These are phyloP conservation scores for Hypocreales sp. DNA, from an alignment of 2,329 filamentous ascomycete species.

Conservation along the genomic window DNA sequence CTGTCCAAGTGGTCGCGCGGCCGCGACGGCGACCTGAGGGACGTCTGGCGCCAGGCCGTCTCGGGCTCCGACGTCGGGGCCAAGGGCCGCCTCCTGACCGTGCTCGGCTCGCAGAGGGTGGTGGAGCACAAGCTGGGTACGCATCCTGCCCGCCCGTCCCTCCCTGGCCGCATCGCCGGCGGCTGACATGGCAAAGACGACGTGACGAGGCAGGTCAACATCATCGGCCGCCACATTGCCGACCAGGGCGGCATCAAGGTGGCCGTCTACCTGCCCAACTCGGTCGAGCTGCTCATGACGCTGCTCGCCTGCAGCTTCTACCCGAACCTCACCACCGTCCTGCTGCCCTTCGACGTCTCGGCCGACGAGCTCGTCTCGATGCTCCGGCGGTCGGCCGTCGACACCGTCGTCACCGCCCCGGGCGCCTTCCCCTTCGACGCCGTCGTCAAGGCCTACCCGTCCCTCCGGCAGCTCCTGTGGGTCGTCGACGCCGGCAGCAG, in stretches of 20 bases:
- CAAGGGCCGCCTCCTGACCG: constrained; percentile 61
- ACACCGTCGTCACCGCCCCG: constrained; percentile 70
- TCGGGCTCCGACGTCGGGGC: constrained; percentile 49
- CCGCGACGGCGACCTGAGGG: constrained; percentile 75
- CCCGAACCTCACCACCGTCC: constrained; percentile 58
- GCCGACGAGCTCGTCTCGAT: constrained; percentile 55
- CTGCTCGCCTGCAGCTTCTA: constrained; percentile 88
- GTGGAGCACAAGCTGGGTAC: constrained; percentile 56
- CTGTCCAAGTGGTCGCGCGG: constrained; percentile 72
- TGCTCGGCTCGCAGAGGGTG: constrained; percentile 60
- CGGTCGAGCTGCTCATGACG: constrained; percentile 67
- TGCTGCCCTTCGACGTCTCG: constrained; percentile 70
- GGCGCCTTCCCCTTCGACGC: constrained; percentile 72
- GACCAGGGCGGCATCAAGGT: constrained; percentile 60
- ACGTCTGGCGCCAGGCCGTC: constrained; percentile 70
- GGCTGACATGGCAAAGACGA: no score
- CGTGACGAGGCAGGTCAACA: constrained; percentile 71
- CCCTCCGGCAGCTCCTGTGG: constrained; percentile 71
- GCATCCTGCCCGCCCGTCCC: constrained; percentile 17
- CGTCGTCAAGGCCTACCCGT: constrained; percentile 52
- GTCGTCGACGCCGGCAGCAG: constrained; percentile 81
- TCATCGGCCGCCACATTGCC: constrained; percentile 64
- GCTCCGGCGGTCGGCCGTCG: constrained; percentile 57
- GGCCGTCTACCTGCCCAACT: constrained; percentile 86
- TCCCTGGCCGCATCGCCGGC: constrained; percentile 5